Evolutionary conservation across 176 grass and related monocot species (phyloP).

Genomic region (Elymus sibiricus): DNA sequence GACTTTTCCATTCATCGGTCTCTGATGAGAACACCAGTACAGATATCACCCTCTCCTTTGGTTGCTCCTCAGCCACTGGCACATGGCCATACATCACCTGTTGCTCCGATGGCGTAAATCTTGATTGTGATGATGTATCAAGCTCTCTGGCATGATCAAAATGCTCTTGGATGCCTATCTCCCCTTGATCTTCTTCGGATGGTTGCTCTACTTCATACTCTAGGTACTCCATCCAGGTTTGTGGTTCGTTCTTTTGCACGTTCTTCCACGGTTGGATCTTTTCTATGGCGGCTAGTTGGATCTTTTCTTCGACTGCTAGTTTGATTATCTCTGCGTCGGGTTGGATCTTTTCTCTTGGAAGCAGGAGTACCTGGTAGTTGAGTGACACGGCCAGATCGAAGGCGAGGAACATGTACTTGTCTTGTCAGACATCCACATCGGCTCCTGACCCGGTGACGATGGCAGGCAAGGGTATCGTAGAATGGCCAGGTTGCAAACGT

Average conservation of each 20-base stretch:
- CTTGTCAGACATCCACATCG: not conserved
- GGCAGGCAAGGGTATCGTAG: not conserved
- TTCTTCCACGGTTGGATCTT: too few species aligned
- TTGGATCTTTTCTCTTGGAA: not conserved
- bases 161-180: too few species aligned
- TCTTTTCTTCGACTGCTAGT: too few species aligned
- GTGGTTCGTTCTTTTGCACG: too few species aligned
- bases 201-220: too few species aligned
- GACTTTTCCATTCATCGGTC: not conserved
- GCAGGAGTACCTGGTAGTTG: not conserved
- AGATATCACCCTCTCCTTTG: not conserved
- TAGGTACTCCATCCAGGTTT: too few species aligned
- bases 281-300: too few species aligned
- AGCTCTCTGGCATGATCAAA: too few species aligned
- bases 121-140: too few species aligned
- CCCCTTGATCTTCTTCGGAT: too few species aligned
- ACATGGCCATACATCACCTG: not conserved
- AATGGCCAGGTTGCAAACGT: not conserved
- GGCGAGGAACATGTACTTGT: not conserved
- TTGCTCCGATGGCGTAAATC: not conserved
- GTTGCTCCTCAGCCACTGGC: not conserved
- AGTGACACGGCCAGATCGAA: not conserved
- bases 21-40: not conserved
- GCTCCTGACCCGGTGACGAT: not conserved
- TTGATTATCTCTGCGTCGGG: too few species aligned